These are phyloP conservation scores for Stramenopiles sp. DNA, from an alignment of 352 stramenopile species.

Conservation along the genomic window DNA sequence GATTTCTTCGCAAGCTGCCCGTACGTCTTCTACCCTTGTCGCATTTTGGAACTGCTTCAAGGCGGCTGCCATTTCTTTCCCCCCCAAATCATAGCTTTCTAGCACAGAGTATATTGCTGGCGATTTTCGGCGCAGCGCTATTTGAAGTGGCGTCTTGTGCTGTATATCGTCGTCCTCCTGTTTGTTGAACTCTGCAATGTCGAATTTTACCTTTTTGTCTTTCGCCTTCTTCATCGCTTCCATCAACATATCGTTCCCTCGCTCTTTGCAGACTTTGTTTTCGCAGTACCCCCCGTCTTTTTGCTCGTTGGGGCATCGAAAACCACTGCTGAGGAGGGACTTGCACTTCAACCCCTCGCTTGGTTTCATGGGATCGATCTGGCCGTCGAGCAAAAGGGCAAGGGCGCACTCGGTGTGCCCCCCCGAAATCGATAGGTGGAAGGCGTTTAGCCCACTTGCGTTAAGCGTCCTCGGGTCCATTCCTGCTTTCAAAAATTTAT, in stretches of 20 bases:
- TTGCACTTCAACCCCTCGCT: neutral
- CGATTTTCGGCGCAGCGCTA: neutral
- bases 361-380: neutral
- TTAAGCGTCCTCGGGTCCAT: neutral
- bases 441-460: neutral
- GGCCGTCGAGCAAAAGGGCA: neutral
- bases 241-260: conserved; percentile 9
- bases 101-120: neutral
- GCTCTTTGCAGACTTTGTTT: conserved; percentile 1
- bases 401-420: neutral
- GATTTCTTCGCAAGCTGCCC: neutral
- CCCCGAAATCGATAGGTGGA: neutral
- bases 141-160: neutral
- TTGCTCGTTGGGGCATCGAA: conserved; percentile 3
- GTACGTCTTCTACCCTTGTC: neutral
- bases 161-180: neutral
- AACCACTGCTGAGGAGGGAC: neutral
- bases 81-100: neutral
- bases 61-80: neutral
- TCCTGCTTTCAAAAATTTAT: conserved; percentile 2
- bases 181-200: conserved; percentile 11
- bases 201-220: conserved; percentile 8
- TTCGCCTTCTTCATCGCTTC: neutral
- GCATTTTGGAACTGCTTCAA: neutral
- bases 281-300: neutral